These are phyloP conservation scores for Penicillium odoratum DNA, from an alignment of 495 filamentous ascomycete genomes.

Conservation along the genomic window DNA sequence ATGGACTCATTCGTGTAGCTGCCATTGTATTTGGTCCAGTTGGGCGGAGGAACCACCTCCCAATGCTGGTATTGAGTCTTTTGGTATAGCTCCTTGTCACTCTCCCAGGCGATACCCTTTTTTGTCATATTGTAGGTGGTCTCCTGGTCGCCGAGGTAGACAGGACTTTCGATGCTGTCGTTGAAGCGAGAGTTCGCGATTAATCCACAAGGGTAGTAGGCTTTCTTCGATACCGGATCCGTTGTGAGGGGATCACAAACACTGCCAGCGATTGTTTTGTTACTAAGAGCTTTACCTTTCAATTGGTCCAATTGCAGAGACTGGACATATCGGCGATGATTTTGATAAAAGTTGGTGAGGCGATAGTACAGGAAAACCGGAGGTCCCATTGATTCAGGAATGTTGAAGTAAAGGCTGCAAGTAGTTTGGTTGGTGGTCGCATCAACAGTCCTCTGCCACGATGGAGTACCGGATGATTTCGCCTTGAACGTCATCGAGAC, in stretches of 20 bases:
- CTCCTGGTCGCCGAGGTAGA: constrained; percentile 41
- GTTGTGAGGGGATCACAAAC: constrained; percentile 73
- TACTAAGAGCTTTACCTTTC: constrained; percentile 65
- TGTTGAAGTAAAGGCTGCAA: constrained; percentile 73
- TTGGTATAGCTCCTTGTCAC: constrained; percentile 76
- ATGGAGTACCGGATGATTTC: constrained; percentile 28
- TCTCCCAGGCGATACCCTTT: constrained; percentile 80
- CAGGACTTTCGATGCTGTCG: constrained; percentile 73
- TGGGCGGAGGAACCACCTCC: constrained; percentile 78
- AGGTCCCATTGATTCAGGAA: constrained; percentile 73
- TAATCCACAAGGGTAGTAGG: constrained; percentile 93
- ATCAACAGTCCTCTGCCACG: constrained; percentile 21
- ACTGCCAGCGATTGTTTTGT: constrained; percentile 59
- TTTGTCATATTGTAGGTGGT: constrained; percentile 70
- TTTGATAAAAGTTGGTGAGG: constrained; percentile 98
- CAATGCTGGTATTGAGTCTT: constrained; percentile 60
- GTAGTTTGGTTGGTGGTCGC: constrained; percentile 23
- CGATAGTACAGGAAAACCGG: constrained; percentile 92
- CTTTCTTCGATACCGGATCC: constrained; percentile 52
- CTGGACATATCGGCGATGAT: constrained; percentile 93
- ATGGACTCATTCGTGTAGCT: constrained; percentile 59
- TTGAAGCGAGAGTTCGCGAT: constrained; percentile 98
- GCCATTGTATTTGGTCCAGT: constrained; percentile 59
- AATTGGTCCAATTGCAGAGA: constrained; percentile 84
- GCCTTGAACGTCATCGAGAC: constrained; percentile 67